Evolutionary conservation across 140 eudicot species (phyloP).

Genomic region (Ambrosia hybrid): DNA sequence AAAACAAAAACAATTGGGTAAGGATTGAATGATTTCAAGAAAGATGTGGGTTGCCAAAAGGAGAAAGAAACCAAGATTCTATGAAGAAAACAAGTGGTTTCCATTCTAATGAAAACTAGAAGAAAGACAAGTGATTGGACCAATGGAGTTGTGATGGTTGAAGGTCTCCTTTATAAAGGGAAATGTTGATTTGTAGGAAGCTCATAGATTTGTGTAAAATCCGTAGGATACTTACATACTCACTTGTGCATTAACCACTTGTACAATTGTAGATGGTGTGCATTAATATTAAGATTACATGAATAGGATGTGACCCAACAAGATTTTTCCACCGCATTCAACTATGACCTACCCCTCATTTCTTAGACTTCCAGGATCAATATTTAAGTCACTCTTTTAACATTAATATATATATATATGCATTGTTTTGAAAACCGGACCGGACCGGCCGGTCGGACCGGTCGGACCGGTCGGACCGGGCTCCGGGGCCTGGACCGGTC

Average conservation of each 20-base stretch:
- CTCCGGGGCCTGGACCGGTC: too few species aligned
- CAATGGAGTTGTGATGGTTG: slow-evolving; percentile 31
- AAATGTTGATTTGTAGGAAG: slow-evolving; percentile 31
- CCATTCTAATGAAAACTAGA: slow-evolving; percentile 38
- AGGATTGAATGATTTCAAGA: neutral
- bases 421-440: too few species aligned
- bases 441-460: too few species aligned
- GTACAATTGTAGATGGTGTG: slow-evolving; percentile 28
- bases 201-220: slow-evolving; percentile 40
- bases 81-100: slow-evolving; percentile 40
- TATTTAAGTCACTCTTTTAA: slow-evolving; percentile 8
- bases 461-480: too few species aligned
- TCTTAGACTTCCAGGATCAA: neutral
- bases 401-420: neutral
- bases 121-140: slow-evolving; percentile 37
- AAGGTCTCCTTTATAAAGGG: slow-evolving; percentile 28
- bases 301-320: slow-evolving; percentile 44
- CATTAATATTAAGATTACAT: slow-evolving; percentile 34
- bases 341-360: slow-evolving; percentile 10
- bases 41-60: slow-evolving; percentile 32
- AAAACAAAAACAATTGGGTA: neutral
- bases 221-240: slow-evolving; percentile 27
- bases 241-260: slow-evolving; percentile 32
- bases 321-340: slow-evolving; percentile 9
- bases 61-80: slow-evolving; percentile 48